Conservation (phyloP, 768 basidiomycete species). For the Phylloporus sp. region DNA sequence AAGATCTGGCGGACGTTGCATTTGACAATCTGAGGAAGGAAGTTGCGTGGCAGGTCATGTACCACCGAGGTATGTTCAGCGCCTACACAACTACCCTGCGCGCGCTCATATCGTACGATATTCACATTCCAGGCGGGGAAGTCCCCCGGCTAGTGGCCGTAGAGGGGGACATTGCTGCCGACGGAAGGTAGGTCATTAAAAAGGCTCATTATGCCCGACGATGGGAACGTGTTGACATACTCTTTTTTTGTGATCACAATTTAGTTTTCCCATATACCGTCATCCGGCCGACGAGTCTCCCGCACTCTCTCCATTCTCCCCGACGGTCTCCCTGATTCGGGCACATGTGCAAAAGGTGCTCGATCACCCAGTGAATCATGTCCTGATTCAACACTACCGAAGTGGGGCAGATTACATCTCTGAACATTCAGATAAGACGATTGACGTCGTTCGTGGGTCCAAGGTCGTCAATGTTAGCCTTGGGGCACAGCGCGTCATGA, state of each 20-base stretch:
- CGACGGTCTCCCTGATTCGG: conserved; percentile 64
- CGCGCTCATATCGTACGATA: conserved; percentile 1
- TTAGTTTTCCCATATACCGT: conserved; percentile 73
- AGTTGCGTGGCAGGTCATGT: conserved; percentile 71
- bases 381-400: conserved; percentile 79
- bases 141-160: conserved; percentile 65
- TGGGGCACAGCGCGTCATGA: conserved; percentile 76
- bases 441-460: conserved; percentile 72
- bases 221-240: neutral
- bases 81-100: neutral
- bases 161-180: conserved; percentile 48
- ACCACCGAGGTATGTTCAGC: conserved; percentile 57
- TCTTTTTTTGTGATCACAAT: neutral
- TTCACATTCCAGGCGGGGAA: conserved; percentile 56
- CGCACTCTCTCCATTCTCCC: conserved; percentile 60
- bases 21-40: conserved; percentile 60
- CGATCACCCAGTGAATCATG: conserved; percentile 73
- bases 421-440: conserved; percentile 84
- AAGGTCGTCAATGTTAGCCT: conserved; percentile 79
- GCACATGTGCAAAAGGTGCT: conserved; percentile 55
- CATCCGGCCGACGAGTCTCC: conserved; percentile 82
- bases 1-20: conserved; percentile 48
- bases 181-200: conserved; percentile 41
- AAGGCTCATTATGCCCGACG: conserved; percentile 11
- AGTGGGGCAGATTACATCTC: conserved; percentile 79